phyloP scores from a whole-genome alignment of 768 basidiomycete genomes.

The Neoboletus magnificus region DNA sequence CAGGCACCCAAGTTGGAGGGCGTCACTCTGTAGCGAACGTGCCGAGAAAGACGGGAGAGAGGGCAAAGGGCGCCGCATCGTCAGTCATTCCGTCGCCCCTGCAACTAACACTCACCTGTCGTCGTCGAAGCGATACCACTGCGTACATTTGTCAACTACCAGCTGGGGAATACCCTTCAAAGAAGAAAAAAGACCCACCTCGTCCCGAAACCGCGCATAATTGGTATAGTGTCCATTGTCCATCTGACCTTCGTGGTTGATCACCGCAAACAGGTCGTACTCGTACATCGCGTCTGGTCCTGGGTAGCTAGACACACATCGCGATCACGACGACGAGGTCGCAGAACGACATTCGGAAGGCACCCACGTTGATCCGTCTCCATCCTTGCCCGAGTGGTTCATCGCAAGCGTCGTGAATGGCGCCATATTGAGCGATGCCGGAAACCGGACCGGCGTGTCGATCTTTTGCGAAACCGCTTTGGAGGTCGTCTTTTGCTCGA shows the following conservation, averaged over 20 bases:
- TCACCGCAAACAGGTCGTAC: slow-evolving; percentile 90
- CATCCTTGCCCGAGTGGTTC: slow-evolving; percentile 48
- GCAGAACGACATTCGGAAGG: neutral
- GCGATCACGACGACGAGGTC: neutral
- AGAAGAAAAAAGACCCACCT: slow-evolving; percentile 48
- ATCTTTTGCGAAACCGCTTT: slow-evolving; percentile 80
- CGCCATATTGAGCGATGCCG: slow-evolving; percentile 82
- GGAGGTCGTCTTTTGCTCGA: slow-evolving; percentile 80
- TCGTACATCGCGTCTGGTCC: slow-evolving; percentile 73
- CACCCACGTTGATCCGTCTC: slow-evolving; percentile 25
- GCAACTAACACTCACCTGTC: slow-evolving; percentile 61
- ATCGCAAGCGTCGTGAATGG: slow-evolving; percentile 72
- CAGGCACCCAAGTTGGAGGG: slow-evolving; percentile 65
- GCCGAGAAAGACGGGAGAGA: neutral
- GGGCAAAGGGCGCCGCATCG: neutral
- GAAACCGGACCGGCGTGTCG: slow-evolving; percentile 78
- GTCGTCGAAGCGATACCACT: slow-evolving; percentile 96
- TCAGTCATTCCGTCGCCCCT: neutral
- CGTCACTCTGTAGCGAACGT: slow-evolving; percentile 51
- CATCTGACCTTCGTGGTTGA: slow-evolving; percentile 92
- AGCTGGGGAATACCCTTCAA: neutral
- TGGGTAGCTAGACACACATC: slow-evolving; percentile 34
- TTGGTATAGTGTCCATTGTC: slow-evolving; percentile 95
- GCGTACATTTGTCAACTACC: neutral
- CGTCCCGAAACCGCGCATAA: slow-evolving; percentile 79